Percentiles rank a stretch among this genome's conserved stretches.
Evolutionary conservation across 345 rosid genomes (phyloP).

Genomic region (Excoecaria agallocha): DNA sequence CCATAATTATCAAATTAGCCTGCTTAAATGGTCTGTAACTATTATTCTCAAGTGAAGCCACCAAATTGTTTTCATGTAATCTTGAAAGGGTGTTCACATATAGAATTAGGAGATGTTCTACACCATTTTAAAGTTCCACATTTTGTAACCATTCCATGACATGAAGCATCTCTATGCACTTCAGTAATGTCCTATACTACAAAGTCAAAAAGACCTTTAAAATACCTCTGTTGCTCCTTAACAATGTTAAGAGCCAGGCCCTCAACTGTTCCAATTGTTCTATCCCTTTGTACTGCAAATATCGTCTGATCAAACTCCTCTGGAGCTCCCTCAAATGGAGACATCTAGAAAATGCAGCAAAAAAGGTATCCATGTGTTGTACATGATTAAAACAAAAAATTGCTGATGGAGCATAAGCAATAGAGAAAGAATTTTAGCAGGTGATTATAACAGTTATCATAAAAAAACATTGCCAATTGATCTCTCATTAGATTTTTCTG

Average conservation of each 20-base stretch:
- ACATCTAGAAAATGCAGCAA: conserved; percentile 40
- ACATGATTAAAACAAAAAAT: not conserved
- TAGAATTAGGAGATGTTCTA: not conserved
- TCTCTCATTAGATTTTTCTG: not conserved
- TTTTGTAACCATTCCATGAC: not conserved
- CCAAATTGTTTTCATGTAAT: not conserved
- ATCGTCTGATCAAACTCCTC: conserved; percentile 94
- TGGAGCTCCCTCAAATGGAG: conserved; percentile 77
- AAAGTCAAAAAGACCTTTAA: not conserved
- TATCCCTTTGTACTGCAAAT: conserved; percentile 52
- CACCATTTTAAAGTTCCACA: not conserved
- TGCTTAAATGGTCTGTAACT: not conserved
- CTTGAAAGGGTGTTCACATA: not conserved
- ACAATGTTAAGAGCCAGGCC: conserved; percentile 57
- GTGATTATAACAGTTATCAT: not conserved
- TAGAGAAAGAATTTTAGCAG: not conserved
- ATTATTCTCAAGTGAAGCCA: not conserved
- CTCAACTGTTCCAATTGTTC: conserved; percentile 62
- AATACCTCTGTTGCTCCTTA: conserved; percentile 78
- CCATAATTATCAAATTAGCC: not conserved
- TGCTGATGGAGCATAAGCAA: not conserved
- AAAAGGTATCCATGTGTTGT: conserved; percentile 2
- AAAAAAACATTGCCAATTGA: not conserved
- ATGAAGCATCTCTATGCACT: not conserved
- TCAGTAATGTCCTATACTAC: not conserved